Percentiles rank a stretch among this genome's conserved stretches.
These are phyloP conservation scores for Rhododendron ovatum DNA, from an alignment of 148 eudicot species.

Conservation along the genomic window DNA sequence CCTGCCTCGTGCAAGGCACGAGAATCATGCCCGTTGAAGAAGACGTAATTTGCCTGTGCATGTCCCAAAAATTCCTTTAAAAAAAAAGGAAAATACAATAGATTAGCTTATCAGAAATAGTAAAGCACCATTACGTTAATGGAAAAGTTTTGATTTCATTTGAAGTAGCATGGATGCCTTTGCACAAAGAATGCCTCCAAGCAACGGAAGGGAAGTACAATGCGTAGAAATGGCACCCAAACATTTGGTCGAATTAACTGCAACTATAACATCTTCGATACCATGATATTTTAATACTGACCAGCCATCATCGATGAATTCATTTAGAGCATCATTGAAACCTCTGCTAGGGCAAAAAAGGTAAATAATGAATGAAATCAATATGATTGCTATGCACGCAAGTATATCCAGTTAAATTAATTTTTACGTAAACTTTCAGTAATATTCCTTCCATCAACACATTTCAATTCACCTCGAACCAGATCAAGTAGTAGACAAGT, in stretches of 20 bases:
- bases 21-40: too few relatives aligned
- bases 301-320: slow-evolving; percentile 92
- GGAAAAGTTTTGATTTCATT: slow-evolving; percentile 20
- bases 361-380: neutral
- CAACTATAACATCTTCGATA: slow-evolving; percentile 72
- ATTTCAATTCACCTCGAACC: too few relatives aligned
- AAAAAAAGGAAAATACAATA: too few relatives aligned
- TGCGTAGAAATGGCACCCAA: slow-evolving; percentile 34
- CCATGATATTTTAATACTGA: slow-evolving; percentile 69
- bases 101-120: neutral
- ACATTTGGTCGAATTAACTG: slow-evolving; percentile 62
- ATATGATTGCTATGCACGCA: too few relatives aligned
- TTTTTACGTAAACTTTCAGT: too few relatives aligned
- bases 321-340: slow-evolving; percentile 89
- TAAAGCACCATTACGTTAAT: neutral
- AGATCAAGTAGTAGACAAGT: too few relatives aligned
- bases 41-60: too few relatives aligned
- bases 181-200: slow-evolving; percentile 91
- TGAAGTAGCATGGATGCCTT: slow-evolving; percentile 96
- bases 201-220: slow-evolving; percentile 38
- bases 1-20: too few relatives aligned
- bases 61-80: too few relatives aligned
- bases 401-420: too few relatives aligned
- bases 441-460: too few relatives aligned
- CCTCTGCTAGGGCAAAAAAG: slow-evolving; percentile 40